phyloP scores from a whole-genome alignment of 768 basidiomycete genomes.

The Psilocybe azurescens region DNA sequence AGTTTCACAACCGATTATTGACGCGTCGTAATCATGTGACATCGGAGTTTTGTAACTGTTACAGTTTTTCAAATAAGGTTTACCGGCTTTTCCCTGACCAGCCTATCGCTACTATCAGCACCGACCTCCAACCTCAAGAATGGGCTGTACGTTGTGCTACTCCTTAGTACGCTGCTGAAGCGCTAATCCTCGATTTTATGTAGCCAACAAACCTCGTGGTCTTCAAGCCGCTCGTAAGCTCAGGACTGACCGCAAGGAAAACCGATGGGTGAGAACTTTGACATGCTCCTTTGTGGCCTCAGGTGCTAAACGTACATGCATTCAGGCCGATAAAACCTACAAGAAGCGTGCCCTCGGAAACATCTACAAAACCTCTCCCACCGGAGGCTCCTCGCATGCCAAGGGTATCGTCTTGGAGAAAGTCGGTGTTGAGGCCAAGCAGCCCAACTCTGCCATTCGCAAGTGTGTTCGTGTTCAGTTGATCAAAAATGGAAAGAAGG shows the following conservation, averaged over 20 bases:
- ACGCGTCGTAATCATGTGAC: slow-evolving; percentile 21
- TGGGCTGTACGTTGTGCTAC: slow-evolving; percentile 76
- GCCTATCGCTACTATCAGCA: slow-evolving; percentile 38
- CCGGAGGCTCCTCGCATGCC: slow-evolving; percentile 98
- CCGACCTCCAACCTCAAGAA: slow-evolving; percentile 66
- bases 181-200: slow-evolving; percentile 20
- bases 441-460: slow-evolving; percentile 99
- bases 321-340: slow-evolving; percentile 95
- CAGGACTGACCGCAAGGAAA: slow-evolving; percentile 89
- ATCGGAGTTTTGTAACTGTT: slow-evolving; percentile 35
- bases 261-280: slow-evolving; percentile 85
- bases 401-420: slow-evolving; percentile 99
- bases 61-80: slow-evolving; percentile 56
- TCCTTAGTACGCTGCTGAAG: slow-evolving; percentile 16
- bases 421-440: slow-evolving; percentile 99
- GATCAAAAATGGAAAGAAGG: slow-evolving; percentile 99
- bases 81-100: slow-evolving; percentile 36
- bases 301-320: slow-evolving; percentile 9
- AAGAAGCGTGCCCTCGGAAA: slow-evolving; percentile 99
- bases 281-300: background rate
- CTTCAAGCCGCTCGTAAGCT: slow-evolving; percentile 99
- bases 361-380: slow-evolving; percentile 99
- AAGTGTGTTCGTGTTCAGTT: slow-evolving; percentile 99
- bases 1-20: background rate
- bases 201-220: slow-evolving; percentile 99